A percentile compares a stretch with the other conserved stretches of the same genome.
phyloP scores from a whole-genome alignment of 2,329 filamentous ascomycete genomes.

The Neopestalotiopsis sp. region DNA sequence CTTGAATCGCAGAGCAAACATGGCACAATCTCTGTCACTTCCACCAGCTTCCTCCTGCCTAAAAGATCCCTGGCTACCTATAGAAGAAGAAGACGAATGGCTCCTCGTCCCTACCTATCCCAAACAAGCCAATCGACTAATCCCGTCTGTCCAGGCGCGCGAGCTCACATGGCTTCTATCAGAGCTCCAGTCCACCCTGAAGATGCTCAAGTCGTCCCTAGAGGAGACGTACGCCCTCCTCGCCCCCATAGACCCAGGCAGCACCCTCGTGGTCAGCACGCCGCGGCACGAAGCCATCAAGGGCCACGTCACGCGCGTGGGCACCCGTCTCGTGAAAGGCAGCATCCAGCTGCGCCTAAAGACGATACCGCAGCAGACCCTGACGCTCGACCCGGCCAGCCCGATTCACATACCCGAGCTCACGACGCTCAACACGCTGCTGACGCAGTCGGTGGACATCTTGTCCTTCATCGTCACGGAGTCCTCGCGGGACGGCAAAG shows the following conservation, averaged over 20 bases:
- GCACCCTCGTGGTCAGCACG: constrained; percentile 88
- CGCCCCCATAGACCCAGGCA: constrained; percentile 82
- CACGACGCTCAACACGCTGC: constrained; percentile 72
- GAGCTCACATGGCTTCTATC: constrained; percentile 61
- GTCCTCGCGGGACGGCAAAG: constrained; percentile 49
- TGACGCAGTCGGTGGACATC: constrained; percentile 84
- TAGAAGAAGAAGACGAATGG: constrained; percentile 16
- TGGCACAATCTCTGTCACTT: constrained; percentile 12
- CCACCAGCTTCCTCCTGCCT: constrained; percentile 1
- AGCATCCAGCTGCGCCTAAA: constrained; percentile 78
- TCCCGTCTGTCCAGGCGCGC: constrained; percentile 33
- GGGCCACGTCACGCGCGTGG: constrained; percentile 87
- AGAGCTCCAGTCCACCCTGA: constrained; percentile 53
- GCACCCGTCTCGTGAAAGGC: constrained; percentile 89
- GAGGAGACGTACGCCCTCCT: constrained; percentile 89
- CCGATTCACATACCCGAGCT: constrained; percentile 71
- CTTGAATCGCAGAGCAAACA: neutral
- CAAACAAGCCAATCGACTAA: neutral
- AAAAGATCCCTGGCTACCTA: neutral
- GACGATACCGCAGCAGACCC: constrained; percentile 61
- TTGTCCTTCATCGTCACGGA: constrained; percentile 79
- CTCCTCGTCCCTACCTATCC: constrained; percentile 15
- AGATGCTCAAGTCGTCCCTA: constrained; percentile 67
- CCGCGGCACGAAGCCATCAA: constrained; percentile 88
- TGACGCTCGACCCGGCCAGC: constrained; percentile 53